phyloP scores from a whole-genome alignment of 352 stramenopile species.

The Thalassiosira sp. region DNA sequence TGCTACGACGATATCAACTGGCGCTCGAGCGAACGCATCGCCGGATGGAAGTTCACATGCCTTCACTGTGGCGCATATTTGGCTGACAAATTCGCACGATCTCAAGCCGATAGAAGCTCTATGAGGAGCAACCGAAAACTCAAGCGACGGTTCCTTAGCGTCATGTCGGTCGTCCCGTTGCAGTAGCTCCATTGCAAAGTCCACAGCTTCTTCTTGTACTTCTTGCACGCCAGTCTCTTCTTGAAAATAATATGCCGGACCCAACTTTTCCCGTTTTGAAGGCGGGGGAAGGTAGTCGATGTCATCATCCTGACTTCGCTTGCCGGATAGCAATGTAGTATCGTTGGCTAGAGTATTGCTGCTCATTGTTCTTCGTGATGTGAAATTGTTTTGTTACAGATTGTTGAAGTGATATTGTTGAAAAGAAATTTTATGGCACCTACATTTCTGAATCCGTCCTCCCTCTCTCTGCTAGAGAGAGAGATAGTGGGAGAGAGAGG shows the following conservation, averaged over 20 bases:
- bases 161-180: conserved; percentile 14
- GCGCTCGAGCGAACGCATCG: conserved; percentile 47
- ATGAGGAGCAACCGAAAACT: conserved; percentile 15
- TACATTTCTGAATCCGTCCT: no score
- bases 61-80: conserved; percentile 55
- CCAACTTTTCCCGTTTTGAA: conserved; percentile 24
- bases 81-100: conserved; percentile 38
- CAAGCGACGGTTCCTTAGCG: conserved; percentile 10
- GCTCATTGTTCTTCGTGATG: conserved; percentile 6
- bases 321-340: no score
- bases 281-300: not conserved
- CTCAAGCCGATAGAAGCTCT: conserved; percentile 41
- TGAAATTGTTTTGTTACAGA: not conserved
- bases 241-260: conserved; percentile 30
- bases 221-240: conserved; percentile 21
- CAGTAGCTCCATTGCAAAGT: conserved; percentile 46
- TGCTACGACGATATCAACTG: conserved; percentile 77
- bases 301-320: conserved; percentile 7
- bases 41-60: conserved; percentile 38
- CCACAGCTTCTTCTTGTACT: conserved; percentile 27
- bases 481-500: not conserved
- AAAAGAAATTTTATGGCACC: not conserved
- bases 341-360: conserved; percentile 5
- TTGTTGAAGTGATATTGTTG: not conserved
- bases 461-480: not conserved